phyloP scores from a whole-genome alignment of 495 filamentous ascomycete genomes.

The Tetracladium setigerum region DNA sequence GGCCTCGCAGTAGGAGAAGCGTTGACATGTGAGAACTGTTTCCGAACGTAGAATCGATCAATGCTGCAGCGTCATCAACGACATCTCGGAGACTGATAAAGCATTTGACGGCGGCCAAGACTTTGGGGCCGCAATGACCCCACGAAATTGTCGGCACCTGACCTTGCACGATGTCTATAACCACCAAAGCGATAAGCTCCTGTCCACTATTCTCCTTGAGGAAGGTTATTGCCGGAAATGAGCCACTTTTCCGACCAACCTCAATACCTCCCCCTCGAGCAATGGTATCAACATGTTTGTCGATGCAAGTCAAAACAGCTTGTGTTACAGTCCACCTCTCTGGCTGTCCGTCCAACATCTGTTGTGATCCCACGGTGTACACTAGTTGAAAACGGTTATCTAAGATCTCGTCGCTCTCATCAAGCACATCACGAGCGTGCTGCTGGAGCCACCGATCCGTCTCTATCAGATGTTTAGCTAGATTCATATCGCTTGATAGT shows the following conservation, averaged over 20 bases:
- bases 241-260: too few relatives aligned
- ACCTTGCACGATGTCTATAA: conserved; percentile 24
- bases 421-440: conserved; percentile 17
- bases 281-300: not conserved
- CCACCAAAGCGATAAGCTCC: not conserved
- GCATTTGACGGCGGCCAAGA: too few relatives aligned
- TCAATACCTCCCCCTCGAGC: too few relatives aligned
- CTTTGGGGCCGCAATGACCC: too few relatives aligned
- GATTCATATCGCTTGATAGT: conserved; percentile 18
- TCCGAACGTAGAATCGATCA: conserved; percentile 29
- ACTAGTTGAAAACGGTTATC: conserved; percentile 57
- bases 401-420: not conserved
- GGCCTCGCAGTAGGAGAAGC: conserved; percentile 49
- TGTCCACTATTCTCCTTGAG: not conserved
- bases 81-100: too few relatives aligned
- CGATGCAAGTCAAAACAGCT: conserved; percentile 38
- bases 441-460: conserved; percentile 24
- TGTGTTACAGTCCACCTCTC: conserved; percentile 53
- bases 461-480: too few relatives aligned
- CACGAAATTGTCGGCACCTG: conserved; percentile 27
- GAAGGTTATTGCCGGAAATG: not conserved
- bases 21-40: conserved; percentile 23
- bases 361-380: conserved; percentile 56
- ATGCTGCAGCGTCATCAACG: conserved; percentile 22
- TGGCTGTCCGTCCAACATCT: conserved; percentile 43